Conservation (phyloP, 345 rosid genomes). For the Salix exigua region DNA sequence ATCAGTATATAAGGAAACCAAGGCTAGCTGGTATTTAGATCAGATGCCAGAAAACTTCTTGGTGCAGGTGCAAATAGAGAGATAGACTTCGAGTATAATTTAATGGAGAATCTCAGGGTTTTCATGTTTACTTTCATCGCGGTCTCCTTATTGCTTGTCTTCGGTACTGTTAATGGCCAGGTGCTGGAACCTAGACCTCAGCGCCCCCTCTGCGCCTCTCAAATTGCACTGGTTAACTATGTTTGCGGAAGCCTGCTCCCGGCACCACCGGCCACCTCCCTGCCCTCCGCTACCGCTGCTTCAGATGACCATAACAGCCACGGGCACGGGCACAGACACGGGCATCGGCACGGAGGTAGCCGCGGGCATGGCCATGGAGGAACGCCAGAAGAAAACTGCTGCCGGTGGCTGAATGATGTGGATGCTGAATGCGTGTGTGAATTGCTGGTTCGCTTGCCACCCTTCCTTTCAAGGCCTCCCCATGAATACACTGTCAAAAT, state of each 20-base stretch:
- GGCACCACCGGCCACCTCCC: background rate
- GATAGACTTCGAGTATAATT: background rate
- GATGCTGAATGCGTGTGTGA: slow-evolving; percentile 79
- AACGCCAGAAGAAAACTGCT: slow-evolving; percentile 43
- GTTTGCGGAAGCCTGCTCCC: slow-evolving; percentile 10
- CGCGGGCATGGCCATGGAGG: slow-evolving; percentile 3
- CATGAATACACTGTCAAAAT: slow-evolving; percentile 57
- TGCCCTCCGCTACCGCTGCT: background rate
- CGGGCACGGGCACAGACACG: slow-evolving; percentile 16
- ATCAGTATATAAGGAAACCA: background rate
- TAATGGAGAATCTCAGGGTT: slow-evolving; percentile 8
- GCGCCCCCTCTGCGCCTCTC: slow-evolving; percentile 23
- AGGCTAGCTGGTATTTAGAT: background rate
- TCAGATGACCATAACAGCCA: background rate
- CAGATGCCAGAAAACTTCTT: background rate
- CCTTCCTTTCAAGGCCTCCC: slow-evolving; percentile 57
- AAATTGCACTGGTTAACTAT: slow-evolving; percentile 27
- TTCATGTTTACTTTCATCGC: background rate
- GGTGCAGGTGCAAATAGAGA: background rate
- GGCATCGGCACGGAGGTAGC: slow-evolving; percentile 10
- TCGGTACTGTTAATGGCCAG: background rate
- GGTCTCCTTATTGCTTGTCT: background rate
- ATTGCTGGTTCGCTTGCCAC: slow-evolving; percentile 63
- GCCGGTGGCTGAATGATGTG: slow-evolving; percentile 67
- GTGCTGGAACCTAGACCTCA: background rate